Conservation (phyloP, 1,284 basidiomycete species). For the Xerocomus amazonicus region DNA sequence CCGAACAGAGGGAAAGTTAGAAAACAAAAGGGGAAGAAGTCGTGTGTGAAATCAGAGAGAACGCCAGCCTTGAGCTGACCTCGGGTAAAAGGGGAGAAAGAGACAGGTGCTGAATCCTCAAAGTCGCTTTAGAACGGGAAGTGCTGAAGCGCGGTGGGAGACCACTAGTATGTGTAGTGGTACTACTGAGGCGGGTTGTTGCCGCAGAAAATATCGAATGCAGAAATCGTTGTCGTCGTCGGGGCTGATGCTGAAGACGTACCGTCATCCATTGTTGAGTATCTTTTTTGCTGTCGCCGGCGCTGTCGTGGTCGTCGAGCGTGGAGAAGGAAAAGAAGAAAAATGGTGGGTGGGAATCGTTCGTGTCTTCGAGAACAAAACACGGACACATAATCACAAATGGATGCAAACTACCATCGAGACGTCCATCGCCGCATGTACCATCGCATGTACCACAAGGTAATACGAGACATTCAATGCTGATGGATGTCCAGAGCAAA, state of each 20-base stretch:
- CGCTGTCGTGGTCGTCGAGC: slow-evolving; percentile 17
- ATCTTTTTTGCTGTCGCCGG: slow-evolving; percentile 20
- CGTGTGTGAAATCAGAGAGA: slow-evolving; percentile 3
- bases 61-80: slow-evolving; percentile 34
- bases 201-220: slow-evolving; percentile 38
- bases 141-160: slow-evolving; percentile 31
- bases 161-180: slow-evolving; percentile 28
- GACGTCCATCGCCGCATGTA: too few relatives aligned
- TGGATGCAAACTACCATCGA: too few relatives aligned
- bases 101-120: slow-evolving; percentile 19
- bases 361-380: slow-evolving; percentile 12
- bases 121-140: too few relatives aligned
- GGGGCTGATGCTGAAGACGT: slow-evolving; percentile 71
- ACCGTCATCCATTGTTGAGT: slow-evolving; percentile 72
- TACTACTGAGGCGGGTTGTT: slow-evolving; percentile 38
- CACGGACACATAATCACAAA: slow-evolving; percentile 18
- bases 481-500: too few relatives aligned
- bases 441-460: too few relatives aligned
- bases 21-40: neutral
- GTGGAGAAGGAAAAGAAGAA: neutral
- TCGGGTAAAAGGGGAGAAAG: slow-evolving; percentile 18
- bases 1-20: slow-evolving; percentile 11
- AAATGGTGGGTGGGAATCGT: neutral
- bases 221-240: slow-evolving; percentile 39
- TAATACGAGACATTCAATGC: too few relatives aligned